Conservation (phyloP, 2,329 filamentous ascomycete genomes). For the Claviceps africana region DNA sequence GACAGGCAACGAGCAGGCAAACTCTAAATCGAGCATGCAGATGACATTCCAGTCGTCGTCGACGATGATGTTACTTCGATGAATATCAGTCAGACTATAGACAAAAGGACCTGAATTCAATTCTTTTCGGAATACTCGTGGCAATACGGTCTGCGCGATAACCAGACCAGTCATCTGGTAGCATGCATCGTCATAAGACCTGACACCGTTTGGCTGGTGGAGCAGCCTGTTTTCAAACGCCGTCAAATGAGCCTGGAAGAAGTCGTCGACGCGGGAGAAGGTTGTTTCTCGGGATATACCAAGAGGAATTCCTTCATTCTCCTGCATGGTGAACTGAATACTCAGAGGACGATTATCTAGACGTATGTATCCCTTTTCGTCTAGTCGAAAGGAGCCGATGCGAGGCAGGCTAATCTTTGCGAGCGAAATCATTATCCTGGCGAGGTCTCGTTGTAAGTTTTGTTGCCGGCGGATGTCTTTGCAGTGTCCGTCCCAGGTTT, state of each 20-base stretch:
- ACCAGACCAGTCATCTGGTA: not conserved
- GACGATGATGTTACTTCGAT: slow-evolving; percentile 21
- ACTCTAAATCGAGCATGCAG: slow-evolving; percentile 20
- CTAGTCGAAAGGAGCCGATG: slow-evolving; percentile 15
- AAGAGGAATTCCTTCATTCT: not conserved
- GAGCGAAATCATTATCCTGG: slow-evolving; percentile 17
- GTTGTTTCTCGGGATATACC: not conserved
- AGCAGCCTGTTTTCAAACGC: not conserved
- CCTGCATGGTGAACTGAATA: not conserved
- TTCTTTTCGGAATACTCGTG: slow-evolving; percentile 5
- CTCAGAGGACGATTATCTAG: slow-evolving; percentile 11
- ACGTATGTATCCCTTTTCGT: slow-evolving; percentile 16
- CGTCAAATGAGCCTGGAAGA: not conserved
- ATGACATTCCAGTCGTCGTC: slow-evolving; percentile 21
- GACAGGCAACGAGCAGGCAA: slow-evolving; percentile 16
- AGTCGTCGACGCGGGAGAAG: not conserved
- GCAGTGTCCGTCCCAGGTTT: not conserved
- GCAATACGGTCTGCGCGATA: no score
- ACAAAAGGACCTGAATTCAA: slow-evolving; percentile 14
- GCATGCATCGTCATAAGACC: not conserved
- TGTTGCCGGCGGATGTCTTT: slow-evolving; percentile 3
- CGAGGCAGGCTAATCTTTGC: slow-evolving; percentile 15
- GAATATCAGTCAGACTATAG: slow-evolving; percentile 17
- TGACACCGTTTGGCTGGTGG: not conserved
- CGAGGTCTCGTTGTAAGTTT: slow-evolving; percentile 18